phyloP scores from a whole-genome alignment of 306 rosid species.

The Glycine latifolia region DNA sequence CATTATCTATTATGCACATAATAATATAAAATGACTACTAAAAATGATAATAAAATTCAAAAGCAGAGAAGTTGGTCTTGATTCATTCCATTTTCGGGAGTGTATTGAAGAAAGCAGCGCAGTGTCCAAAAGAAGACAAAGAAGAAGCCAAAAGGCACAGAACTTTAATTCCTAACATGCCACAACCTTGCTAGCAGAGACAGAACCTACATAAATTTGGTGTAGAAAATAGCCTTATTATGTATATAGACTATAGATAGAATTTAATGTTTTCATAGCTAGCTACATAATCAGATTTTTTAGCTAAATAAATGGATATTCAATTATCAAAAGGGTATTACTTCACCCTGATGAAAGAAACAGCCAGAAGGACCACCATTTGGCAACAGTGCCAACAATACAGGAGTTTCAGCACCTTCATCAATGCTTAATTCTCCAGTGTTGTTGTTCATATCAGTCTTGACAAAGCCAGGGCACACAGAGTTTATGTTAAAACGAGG shows the following conservation, averaged over 20 bases:
- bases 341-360: constrained; percentile 46
- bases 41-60: no score
- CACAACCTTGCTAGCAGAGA: not conserved
- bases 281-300: not conserved
- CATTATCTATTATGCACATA: no score
- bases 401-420: constrained; percentile 51
- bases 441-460: constrained; percentile 52
- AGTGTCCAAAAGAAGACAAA: not conserved
- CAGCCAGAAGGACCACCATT: constrained; percentile 45
- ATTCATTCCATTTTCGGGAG: not conserved
- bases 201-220: not conserved
- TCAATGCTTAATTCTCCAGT: constrained; percentile 50
- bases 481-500: constrained; percentile 47
- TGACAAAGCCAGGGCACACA: constrained; percentile 59
- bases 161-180: no score
- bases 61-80: not conserved
- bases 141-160: not conserved
- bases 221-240: not conserved
- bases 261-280: not conserved
- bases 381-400: constrained; percentile 50
- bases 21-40: no score
- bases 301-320: not conserved
- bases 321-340: constrained; percentile 44
- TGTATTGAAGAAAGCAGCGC: not conserved
- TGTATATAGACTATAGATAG: not conserved